phyloP scores from a whole-genome alignment of 108 stramenopile species.

The Stephanodiscus triporus region DNA sequence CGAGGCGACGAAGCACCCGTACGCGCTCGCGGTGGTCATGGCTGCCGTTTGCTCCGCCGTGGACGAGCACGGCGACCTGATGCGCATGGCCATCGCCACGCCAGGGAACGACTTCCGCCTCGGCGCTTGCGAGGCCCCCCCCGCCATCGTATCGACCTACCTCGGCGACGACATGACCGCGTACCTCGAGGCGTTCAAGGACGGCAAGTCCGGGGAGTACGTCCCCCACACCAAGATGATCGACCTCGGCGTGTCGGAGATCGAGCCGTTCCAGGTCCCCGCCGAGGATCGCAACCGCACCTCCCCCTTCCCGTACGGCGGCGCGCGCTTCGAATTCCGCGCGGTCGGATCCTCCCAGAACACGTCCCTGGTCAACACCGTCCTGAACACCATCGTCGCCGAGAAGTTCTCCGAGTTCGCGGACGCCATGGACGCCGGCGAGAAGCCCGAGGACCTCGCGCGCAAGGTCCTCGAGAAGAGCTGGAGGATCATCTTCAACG shows the following conservation, averaged over 20 bases:
- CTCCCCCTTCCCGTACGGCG: conserved; percentile 96
- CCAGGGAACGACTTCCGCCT: conserved; percentile 98
- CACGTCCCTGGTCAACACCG: conserved; percentile 92
- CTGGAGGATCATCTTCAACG: conserved; percentile 95
- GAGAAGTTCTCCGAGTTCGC: conserved; percentile 90
- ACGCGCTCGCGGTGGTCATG: conserved; percentile 92
- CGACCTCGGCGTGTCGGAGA: conserved; percentile 77
- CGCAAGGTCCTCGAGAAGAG: conserved; percentile 81
- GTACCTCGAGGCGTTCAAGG: conserved; percentile 85
- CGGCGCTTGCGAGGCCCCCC: conserved; percentile 95
- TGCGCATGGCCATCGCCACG: conserved; percentile 90
- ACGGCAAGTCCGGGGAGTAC: conserved; percentile 74
- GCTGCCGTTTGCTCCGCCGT: conserved; percentile 90
- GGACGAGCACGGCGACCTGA: conserved; percentile 94
- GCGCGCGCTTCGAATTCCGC: conserved; percentile 96
- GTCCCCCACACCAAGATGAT: conserved; percentile 75
- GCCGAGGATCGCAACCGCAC: conserved; percentile 97
- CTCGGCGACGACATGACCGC: conserved; percentile 91
- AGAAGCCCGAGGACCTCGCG: conserved; percentile 67
- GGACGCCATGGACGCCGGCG: conserved; percentile 89
- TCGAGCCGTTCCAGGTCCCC: conserved; percentile 88
- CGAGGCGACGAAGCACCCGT: conserved; percentile 68
- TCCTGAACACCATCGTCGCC: conserved; percentile 92
- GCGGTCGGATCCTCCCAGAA: conserved; percentile 96
- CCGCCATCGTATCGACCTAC: conserved; percentile 95